Evolutionary conservation across 352 stramenopile genomes (phyloP).

Genomic region (Phytophthora hibernalis): DNA sequence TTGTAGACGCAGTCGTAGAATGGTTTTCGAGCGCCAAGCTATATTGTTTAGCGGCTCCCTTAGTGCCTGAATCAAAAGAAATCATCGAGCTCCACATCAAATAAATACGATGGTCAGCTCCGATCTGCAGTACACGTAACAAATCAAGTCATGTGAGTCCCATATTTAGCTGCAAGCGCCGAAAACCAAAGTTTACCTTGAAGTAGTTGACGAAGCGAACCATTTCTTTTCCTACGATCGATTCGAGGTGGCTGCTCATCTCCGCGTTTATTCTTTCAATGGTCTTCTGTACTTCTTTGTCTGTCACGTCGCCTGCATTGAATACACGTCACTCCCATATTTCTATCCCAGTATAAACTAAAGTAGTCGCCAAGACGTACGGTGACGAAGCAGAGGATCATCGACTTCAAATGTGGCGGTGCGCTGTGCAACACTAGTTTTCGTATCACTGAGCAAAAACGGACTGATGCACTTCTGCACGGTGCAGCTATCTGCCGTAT

Average conservation of each 20-base stretch:
- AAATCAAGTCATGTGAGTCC: no score
- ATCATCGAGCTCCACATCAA: constrained; percentile 77
- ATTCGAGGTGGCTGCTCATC: constrained; percentile 61
- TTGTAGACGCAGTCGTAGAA: constrained; percentile 7
- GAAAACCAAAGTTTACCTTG: constrained; percentile 49
- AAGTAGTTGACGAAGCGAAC: constrained; percentile 68
- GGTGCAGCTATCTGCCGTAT: constrained; percentile 63
- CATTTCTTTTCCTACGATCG: constrained; percentile 72
- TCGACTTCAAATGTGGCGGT: constrained; percentile 70
- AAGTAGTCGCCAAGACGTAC: constrained; percentile 28
- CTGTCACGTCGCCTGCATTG: constrained; percentile 54
- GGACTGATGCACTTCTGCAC: constrained; percentile 76
- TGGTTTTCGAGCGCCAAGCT: constrained; percentile 42
- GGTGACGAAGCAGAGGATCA: constrained; percentile 50
- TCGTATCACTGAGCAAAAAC: constrained; percentile 50
- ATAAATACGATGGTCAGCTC: constrained; percentile 67
- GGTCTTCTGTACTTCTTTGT: constrained; percentile 46
- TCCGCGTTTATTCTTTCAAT: constrained; percentile 71
- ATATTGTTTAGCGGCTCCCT: constrained; percentile 56
- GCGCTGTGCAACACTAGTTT: constrained; percentile 45
- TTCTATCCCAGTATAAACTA: background rate
- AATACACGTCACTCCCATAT: background rate
- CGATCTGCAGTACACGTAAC: constrained; percentile 39
- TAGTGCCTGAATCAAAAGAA: constrained; percentile 57
- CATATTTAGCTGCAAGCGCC: background rate